These are phyloP conservation scores for Claviceps pusilla DNA, from an alignment of 2,329 filamentous ascomycete species.

Conservation along the genomic window DNA sequence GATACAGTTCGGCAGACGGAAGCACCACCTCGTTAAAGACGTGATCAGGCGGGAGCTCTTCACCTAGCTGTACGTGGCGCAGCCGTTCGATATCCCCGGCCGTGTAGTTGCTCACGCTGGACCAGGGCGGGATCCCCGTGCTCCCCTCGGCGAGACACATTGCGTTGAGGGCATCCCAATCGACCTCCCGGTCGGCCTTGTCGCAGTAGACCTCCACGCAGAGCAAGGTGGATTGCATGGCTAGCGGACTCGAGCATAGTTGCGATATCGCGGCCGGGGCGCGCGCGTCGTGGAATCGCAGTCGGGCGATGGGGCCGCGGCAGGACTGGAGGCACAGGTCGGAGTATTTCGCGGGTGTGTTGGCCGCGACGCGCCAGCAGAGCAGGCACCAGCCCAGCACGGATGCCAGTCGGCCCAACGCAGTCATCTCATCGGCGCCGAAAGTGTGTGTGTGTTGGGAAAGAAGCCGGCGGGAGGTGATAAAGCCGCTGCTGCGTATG, in stretches of 20 bases:
- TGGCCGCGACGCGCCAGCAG: background rate
- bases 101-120: conserved; percentile 21
- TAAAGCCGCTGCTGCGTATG: background rate
- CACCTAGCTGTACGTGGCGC: conserved; percentile 15
- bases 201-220: conserved; percentile 24
- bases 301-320: conserved; percentile 12
- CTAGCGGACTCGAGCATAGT: conserved; percentile 17
- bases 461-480: background rate
- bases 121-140: conserved; percentile 19
- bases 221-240: conserved; percentile 20
- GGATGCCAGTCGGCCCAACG: conserved; percentile 1
- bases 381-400: conserved; percentile 3
- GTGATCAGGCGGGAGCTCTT: conserved; percentile 6
- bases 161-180: conserved; percentile 17
- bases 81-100: conserved; percentile 18
- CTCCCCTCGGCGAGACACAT: conserved; percentile 17
- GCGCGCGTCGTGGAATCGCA: conserved; percentile 19
- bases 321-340: conserved; percentile 19
- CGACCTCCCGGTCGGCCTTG: conserved; percentile 10
- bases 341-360: background rate
- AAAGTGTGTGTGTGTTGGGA: background rate
- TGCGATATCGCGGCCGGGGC: conserved; percentile 3
- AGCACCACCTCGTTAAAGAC: conserved; percentile 19
- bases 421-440: conserved; percentile 3
- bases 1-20: conserved; percentile 19